phyloP scores from a whole-genome alignment of 768 basidiomycete genomes.

The Antrodiella citrinella region DNA sequence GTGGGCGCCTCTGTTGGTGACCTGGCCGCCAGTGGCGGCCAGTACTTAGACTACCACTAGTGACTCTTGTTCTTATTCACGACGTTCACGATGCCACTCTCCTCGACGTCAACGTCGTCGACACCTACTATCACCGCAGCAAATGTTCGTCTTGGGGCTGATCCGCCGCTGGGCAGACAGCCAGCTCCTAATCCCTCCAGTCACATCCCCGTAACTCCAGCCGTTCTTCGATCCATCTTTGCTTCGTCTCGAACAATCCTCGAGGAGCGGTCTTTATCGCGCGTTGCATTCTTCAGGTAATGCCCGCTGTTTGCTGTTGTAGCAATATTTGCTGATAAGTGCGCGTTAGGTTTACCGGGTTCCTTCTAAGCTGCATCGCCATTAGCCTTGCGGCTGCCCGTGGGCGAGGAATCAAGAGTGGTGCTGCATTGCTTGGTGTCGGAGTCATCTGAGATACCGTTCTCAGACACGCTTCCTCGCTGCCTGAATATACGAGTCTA shows the following conservation, averaged over 20 bases:
- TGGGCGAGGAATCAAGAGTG: constrained; percentile 57
- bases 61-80: background rate
- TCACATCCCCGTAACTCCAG: constrained; percentile 77
- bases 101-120: constrained; percentile 9
- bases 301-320: background rate
- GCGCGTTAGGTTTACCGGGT: constrained; percentile 62
- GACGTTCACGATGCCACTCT: constrained; percentile 8
- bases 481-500: too few species aligned
- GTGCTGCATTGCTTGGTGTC: constrained; percentile 65
- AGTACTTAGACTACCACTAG: background rate
- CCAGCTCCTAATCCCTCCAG: constrained; percentile 27
- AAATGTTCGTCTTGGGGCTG: constrained; percentile 1
- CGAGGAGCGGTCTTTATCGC: constrained; percentile 78
- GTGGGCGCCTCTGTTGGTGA: background rate
- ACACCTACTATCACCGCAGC: constrained; percentile 9
- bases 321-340: background rate
- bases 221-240: constrained; percentile 76
- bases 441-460: too few species aligned
- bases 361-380: constrained; percentile 71
- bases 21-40: background rate
- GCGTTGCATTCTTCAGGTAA: constrained; percentile 81
- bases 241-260: constrained; percentile 74
- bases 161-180: background rate
- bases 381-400: constrained; percentile 71
- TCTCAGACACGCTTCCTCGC: too few species aligned